Percentiles rank a stretch among this genome's conserved stretches.
These are phyloP conservation scores for Aspergillus pseudoglaucus DNA, from an alignment of 2,329 filamentous ascomycete species.

Conservation along the genomic window DNA sequence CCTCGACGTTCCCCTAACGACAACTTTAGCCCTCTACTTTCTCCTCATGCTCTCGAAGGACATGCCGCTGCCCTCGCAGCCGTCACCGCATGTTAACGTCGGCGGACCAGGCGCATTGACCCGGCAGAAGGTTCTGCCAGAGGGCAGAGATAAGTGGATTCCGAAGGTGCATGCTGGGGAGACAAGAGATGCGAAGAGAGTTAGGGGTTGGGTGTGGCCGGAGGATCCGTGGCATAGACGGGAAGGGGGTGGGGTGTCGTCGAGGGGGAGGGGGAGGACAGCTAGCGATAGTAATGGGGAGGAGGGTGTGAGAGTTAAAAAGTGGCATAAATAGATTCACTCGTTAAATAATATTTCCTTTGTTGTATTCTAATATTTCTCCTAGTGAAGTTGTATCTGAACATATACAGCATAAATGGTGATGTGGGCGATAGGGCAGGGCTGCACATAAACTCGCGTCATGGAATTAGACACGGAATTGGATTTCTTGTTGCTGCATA, in stretches of 20 bases:
- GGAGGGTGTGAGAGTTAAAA: conserved; percentile 22
- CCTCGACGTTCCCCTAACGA: conserved; percentile 44
- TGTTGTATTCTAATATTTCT: neutral
- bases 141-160: conserved; percentile 56
- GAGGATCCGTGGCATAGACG: conserved; percentile 54
- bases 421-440: too few species aligned
- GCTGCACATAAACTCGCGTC: too few species aligned
- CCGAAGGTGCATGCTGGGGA: conserved; percentile 55
- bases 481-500: too few species aligned
- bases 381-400: too few species aligned
- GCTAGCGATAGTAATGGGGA: conserved; percentile 2
- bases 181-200: conserved; percentile 53
- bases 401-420: too few species aligned
- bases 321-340: conserved; percentile 29
- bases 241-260: conserved; percentile 39
- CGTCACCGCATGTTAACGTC: conserved; percentile 54
- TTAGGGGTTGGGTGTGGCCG: conserved; percentile 57
- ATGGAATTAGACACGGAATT: too few species aligned
- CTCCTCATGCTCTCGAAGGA: conserved; percentile 61
- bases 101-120: conserved; percentile 53
- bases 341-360: neutral
- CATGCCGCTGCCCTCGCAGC: conserved; percentile 51
- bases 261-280: neutral
- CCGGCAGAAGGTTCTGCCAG: conserved; percentile 47
- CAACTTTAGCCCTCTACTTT: conserved; percentile 56